Evolutionary conservation across 495 filamentous ascomycete species (phyloP).

Genomic region (Aspergillus funiculosus): DNA sequence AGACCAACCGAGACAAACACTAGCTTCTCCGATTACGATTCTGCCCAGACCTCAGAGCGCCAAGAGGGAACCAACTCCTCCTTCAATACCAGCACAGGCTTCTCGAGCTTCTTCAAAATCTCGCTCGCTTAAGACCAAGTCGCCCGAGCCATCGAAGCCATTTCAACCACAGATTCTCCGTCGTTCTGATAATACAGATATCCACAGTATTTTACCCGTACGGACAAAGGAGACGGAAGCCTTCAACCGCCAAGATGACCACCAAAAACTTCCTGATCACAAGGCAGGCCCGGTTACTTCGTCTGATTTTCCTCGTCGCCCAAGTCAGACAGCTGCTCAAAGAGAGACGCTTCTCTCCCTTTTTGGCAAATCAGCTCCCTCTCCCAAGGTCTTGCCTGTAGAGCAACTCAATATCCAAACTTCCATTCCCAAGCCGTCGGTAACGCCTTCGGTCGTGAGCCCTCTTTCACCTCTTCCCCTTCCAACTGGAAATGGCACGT

Average conservation of each 20-base stretch:
- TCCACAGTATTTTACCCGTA: conserved; percentile 19
- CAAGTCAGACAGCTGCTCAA: conserved; percentile 53
- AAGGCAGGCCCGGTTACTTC: conserved; percentile 8
- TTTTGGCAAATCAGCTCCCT: conserved; percentile 53
- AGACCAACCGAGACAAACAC: conserved; percentile 18
- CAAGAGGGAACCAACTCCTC: conserved; percentile 28
- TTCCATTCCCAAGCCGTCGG: conserved; percentile 16
- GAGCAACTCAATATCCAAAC: conserved; percentile 24
- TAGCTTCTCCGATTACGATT: conserved; percentile 42
- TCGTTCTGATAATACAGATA: conserved; percentile 40
- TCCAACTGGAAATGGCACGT: conserved; percentile 28
- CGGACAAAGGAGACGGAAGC: conserved; percentile 18
- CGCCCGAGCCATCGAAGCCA: conserved; percentile 35
- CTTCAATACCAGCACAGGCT: conserved; percentile 11
- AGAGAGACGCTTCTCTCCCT: conserved; percentile 63
- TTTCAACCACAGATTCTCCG: conserved; percentile 60
- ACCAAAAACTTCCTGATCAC: not conserved
- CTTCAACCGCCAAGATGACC: conserved; percentile 6
- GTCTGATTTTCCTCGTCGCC: conserved; percentile 33
- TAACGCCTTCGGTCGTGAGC: conserved; percentile 34
- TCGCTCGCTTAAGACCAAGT: conserved; percentile 17
- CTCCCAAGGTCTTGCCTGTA: conserved; percentile 21
- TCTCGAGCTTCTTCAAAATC: conserved; percentile 16
- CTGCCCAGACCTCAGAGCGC: conserved; percentile 36
- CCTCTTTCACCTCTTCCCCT: conserved; percentile 43